Evolutionary conservation across 2,329 filamentous ascomycete species (phyloP).

Genomic region (Sporothrix mexicana): DNA sequence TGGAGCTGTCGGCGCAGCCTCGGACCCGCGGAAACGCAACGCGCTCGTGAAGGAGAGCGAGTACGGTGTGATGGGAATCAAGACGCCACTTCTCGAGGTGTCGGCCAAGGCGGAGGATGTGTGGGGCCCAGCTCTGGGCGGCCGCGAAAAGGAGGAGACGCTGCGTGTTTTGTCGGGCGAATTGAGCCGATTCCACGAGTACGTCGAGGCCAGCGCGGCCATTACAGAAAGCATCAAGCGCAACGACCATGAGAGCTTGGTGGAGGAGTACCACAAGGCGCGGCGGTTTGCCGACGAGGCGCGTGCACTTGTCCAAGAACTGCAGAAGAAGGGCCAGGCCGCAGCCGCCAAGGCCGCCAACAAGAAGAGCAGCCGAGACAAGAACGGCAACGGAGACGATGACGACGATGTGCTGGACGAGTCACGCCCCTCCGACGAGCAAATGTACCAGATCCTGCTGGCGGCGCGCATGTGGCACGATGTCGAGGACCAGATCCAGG

Average conservation of each 20-base stretch:
- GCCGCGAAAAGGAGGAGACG: slow-evolving; percentile 86
- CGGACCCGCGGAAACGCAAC: slow-evolving; percentile 71
- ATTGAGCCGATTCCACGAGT: slow-evolving; percentile 78
- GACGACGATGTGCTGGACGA: neutral
- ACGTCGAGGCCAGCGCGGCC: slow-evolving; percentile 79
- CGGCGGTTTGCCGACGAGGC: slow-evolving; percentile 81
- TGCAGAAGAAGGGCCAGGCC: slow-evolving; percentile 39
- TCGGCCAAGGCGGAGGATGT: slow-evolving; percentile 95
- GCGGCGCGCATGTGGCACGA: slow-evolving; percentile 95
- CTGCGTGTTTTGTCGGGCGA: slow-evolving; percentile 78
- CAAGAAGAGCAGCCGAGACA: slow-evolving; percentile 3
- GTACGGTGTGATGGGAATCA: slow-evolving; percentile 87
- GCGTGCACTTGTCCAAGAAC: slow-evolving; percentile 66
- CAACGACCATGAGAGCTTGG: slow-evolving; percentile 85
- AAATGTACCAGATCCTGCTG: slow-evolving; percentile 85
- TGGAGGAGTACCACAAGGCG: slow-evolving; percentile 87
- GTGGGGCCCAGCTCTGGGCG: slow-evolving; percentile 92
- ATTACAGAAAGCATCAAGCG: slow-evolving; percentile 86
- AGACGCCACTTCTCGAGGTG: slow-evolving; percentile 83
- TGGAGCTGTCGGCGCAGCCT: neutral
- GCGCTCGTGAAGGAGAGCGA: slow-evolving; percentile 91
- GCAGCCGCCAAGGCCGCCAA: neutral
- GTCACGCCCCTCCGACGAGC: slow-evolving; percentile 70
- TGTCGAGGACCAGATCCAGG: slow-evolving; percentile 82
- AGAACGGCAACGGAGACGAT: slow-evolving; percentile 7